A percentile compares a stretch with the other conserved stretches of the same genome.
These are phyloP conservation scores for Phlebopus sp. DNA, from an alignment of 1,284 basidiomycete species.

Conservation along the genomic window DNA sequence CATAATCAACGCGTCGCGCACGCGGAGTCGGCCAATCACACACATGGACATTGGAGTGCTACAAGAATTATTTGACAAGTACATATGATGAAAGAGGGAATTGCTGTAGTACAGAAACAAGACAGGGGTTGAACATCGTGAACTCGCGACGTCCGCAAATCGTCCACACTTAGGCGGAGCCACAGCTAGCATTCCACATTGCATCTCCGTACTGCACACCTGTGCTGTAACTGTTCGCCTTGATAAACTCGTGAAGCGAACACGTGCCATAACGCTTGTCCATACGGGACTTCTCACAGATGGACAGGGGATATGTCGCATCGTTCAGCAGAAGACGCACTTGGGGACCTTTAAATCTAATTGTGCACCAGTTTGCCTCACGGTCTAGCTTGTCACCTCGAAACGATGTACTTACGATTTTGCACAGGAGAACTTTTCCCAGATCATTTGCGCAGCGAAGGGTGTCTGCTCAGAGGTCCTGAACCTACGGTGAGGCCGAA, in stretches of 20 bases:
- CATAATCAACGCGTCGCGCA: neutral
- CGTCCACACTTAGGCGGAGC: slow-evolving; percentile 2
- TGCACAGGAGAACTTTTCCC: slow-evolving; percentile 39
- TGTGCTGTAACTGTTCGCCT: slow-evolving; percentile 26
- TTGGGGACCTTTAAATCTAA: slow-evolving; percentile 29
- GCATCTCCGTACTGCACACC: slow-evolving; percentile 32
- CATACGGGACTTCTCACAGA: slow-evolving; percentile 23
- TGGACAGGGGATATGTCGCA: slow-evolving; percentile 35
- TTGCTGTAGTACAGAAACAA: no score
- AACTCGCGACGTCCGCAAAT: no score
- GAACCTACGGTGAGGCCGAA: slow-evolving; percentile 33
- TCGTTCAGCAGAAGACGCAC: slow-evolving; percentile 42
- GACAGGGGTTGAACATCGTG: no score
- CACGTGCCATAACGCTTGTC: slow-evolving; percentile 35
- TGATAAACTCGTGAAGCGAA: slow-evolving; percentile 34
- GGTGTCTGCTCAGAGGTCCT: slow-evolving; percentile 39
- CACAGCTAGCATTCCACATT: slow-evolving; percentile 38
- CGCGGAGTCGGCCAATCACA: no score
- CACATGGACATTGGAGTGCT: no score
- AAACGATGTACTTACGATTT: slow-evolving; percentile 19
- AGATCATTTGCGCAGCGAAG: slow-evolving; percentile 43
- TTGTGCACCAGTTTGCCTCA: neutral
- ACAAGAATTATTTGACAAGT: no score
- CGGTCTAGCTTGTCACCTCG: neutral
- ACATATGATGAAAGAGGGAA: no score